phyloP scores from a whole-genome alignment of 148 eudicot species.

The Rhododendron mucronatum region DNA sequence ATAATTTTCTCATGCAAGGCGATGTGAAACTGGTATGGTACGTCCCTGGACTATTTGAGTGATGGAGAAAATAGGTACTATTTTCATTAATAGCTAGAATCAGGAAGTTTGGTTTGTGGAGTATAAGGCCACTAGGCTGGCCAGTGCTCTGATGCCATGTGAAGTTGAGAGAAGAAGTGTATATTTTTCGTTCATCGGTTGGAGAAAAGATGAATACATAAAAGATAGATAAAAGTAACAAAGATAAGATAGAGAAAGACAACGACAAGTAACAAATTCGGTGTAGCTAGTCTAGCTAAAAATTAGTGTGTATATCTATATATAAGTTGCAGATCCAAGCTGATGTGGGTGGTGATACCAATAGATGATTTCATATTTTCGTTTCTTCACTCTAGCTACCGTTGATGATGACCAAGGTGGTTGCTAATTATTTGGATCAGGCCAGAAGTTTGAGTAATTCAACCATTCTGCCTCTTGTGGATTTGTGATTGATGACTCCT shows the following conservation, averaged over 20 bases:
- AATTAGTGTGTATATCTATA: too few relatives aligned
- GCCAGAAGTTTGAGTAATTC: conserved; percentile 85
- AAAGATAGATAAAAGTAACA: too few relatives aligned
- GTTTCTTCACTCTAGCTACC: conserved; percentile 30
- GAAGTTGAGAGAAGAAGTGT: not conserved
- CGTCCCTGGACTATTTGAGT: not conserved
- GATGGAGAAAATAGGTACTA: not conserved
- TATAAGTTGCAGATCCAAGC: too few relatives aligned
- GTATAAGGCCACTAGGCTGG: not conserved
- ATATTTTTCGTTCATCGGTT: too few relatives aligned
- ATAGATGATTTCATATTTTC: too few relatives aligned
- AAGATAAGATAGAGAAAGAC: too few relatives aligned
- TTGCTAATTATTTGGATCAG: conserved; percentile 39
- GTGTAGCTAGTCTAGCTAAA: too few relatives aligned
- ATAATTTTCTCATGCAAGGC: not conserved
- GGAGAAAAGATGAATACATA: too few relatives aligned
- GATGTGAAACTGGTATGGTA: not conserved
- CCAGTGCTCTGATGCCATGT: not conserved
- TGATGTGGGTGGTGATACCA: too few relatives aligned
- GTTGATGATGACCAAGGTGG: conserved; percentile 68
- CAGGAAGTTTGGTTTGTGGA: too few relatives aligned
- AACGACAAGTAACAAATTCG: too few relatives aligned
- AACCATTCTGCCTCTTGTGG: conserved; percentile 77
- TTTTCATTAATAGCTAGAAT: not conserved
- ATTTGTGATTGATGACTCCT: conserved; percentile 62